phyloP scores from a whole-genome alignment of 2,329 filamentous ascomycete genomes.

The Diaporthe amygdali region DNA sequence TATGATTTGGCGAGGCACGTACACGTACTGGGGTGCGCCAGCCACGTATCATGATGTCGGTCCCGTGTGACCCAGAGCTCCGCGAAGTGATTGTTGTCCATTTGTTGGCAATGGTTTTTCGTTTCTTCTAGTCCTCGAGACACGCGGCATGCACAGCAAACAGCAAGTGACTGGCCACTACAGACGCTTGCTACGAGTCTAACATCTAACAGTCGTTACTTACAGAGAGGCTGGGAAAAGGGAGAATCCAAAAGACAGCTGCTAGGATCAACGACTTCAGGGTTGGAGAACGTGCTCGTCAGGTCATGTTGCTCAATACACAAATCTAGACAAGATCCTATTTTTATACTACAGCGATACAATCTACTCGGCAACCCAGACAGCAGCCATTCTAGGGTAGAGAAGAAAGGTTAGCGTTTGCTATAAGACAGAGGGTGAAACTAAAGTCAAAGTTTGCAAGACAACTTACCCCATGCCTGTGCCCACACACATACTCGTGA shows the following conservation, averaged over 20 bases:
- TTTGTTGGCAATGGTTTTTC: neutral
- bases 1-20: neutral
- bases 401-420: neutral
- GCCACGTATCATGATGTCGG: too few relatives aligned
- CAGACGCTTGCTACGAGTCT: neutral
- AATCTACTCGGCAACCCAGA: conserved; percentile 89
- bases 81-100: neutral
- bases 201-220: neutral
- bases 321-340: neutral
- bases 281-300: neutral
- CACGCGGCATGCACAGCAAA: neutral
- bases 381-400: conserved; percentile 80
- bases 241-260: neutral
- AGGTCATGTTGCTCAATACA: neutral
- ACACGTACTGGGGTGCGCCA: neutral
- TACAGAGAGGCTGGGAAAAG: too few relatives aligned
- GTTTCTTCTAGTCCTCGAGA: neutral
- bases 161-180: neutral
- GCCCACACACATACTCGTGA: conserved; percentile 95
- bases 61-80: neutral
- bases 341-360: neutral
- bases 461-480: conserved; percentile 79
- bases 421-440: neutral
- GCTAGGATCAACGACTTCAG: too few relatives aligned
- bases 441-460: neutral